phyloP scores from a whole-genome alignment of 306 rosid genomes.

The Rosa rugosa region DNA sequence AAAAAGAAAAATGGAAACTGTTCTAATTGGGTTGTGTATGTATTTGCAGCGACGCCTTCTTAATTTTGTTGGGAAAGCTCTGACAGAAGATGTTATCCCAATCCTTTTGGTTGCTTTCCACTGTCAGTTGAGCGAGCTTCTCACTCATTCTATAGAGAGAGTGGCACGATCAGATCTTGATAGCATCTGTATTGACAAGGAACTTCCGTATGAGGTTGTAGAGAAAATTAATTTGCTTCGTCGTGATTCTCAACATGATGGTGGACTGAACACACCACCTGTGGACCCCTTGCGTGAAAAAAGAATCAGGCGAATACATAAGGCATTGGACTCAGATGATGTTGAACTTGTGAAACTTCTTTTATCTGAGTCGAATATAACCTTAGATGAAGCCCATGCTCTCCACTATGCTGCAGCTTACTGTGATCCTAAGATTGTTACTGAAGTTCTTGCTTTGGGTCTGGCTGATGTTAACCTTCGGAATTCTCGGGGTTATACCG shows the following conservation, averaged over 20 bases:
- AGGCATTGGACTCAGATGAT: conserved; percentile 49
- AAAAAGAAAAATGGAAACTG: not conserved
- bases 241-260: conserved; percentile 18
- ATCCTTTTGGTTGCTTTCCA: conserved; percentile 42
- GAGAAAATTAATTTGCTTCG: conserved; percentile 38
- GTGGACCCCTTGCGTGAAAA: conserved; percentile 35
- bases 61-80: conserved; percentile 47
- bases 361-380: conserved; percentile 37
- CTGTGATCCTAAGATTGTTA: conserved; percentile 47
- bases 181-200: conserved; percentile 40
- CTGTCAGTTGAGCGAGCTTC: conserved; percentile 45
- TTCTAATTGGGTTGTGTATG: conserved; percentile 16
- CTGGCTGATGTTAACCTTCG: conserved; percentile 47
- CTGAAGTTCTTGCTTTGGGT: conserved; percentile 43
- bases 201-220: conserved; percentile 42
- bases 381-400: conserved; percentile 46
- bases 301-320: conserved; percentile 45
- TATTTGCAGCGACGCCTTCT: conserved; percentile 47
- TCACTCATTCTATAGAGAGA: conserved; percentile 35
- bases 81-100: conserved; percentile 48
- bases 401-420: conserved; percentile 54
- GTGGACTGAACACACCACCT: conserved; percentile 10
- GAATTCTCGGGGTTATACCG: conserved; percentile 44
- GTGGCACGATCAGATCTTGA: conserved; percentile 51
- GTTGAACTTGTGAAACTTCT: conserved; percentile 50